A percentile compares a stretch with the other conserved stretches of the same genome.
Conservation (phyloP, 2,329 filamentous ascomycete genomes). For the Paraconiothyrium brasiliense region DNA sequence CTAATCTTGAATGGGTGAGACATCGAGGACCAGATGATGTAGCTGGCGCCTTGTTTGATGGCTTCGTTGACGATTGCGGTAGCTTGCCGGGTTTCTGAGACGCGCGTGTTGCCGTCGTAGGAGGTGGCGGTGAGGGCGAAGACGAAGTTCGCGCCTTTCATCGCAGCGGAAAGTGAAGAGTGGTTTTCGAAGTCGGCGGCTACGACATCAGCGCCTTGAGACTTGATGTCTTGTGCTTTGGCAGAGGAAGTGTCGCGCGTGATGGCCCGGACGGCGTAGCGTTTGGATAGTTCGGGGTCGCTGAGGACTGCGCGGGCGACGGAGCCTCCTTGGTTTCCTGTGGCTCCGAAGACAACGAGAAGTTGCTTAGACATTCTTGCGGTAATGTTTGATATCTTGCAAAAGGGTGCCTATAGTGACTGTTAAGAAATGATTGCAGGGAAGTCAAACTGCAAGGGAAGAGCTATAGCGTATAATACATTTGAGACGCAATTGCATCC, state of each 20-base stretch:
- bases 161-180: conserved; percentile 30
- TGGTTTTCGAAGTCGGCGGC: conserved; percentile 60
- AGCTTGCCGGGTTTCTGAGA: conserved; percentile 38
- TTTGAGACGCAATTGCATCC: background rate
- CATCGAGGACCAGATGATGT: conserved; percentile 53
- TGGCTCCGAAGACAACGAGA: conserved; percentile 44
- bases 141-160: conserved; percentile 33
- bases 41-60: conserved; percentile 44
- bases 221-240: conserved; percentile 56
- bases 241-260: conserved; percentile 61
- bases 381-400: background rate
- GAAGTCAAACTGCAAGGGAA: background rate
- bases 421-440: background rate
- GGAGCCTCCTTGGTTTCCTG: conserved; percentile 65
- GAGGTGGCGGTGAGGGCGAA: conserved; percentile 44
- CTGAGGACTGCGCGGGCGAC: conserved; percentile 58
- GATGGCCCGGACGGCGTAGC: conserved; percentile 62
- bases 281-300: conserved; percentile 51
- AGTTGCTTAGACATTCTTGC: conserved; percentile 31
- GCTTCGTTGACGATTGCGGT: conserved; percentile 42
- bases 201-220: conserved; percentile 62
- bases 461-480: background rate
- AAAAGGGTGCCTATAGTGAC: background rate
- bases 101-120: conserved; percentile 33
- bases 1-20: conserved; percentile 37